These are phyloP conservation scores for Ogataea chonburiensis DNA, from an alignment of 805 yeast genomes.

Conservation along the genomic window DNA sequence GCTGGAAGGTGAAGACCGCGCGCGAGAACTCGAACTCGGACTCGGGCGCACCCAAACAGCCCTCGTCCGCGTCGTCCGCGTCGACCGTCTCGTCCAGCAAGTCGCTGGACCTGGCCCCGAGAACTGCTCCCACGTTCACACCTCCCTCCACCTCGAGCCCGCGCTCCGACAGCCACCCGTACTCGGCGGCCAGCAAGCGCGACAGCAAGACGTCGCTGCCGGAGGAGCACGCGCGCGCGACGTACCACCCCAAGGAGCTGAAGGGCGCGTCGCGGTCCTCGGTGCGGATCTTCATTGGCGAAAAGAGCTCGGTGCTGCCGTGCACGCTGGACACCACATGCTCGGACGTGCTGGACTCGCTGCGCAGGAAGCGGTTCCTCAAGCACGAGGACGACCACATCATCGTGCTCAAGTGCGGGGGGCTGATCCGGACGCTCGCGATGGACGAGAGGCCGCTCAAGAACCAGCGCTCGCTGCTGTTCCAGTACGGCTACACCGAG, in stretches of 20 bases:
- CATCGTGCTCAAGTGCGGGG: constrained; percentile 73
- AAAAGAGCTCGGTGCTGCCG: constrained; percentile 76
- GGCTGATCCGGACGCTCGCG: constrained; percentile 68
- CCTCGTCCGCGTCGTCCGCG: constrained; percentile 15
- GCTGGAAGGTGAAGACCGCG: constrained; percentile 54
- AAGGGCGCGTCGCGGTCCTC: constrained; percentile 35
- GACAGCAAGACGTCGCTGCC: constrained; percentile 10
- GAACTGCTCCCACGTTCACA: constrained; percentile 15
- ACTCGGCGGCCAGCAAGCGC: constrained; percentile 8
- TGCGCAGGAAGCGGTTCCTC: constrained; percentile 76
- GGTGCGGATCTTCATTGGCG: constrained; percentile 76
- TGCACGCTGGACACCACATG: constrained; percentile 79
- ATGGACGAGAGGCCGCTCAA: constrained; percentile 73
- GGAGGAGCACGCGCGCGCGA: constrained; percentile 15
- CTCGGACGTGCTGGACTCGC: constrained; percentile 63
- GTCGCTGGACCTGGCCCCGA: constrained; percentile 16
- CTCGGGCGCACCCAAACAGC: constrained; percentile 19
- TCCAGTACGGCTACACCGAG: constrained; percentile 75
- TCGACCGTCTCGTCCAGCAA: constrained; percentile 13
- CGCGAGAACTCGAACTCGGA: constrained; percentile 12
- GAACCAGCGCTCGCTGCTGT: constrained; percentile 69
- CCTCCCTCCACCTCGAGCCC: constrained; percentile 13
- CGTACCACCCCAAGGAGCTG: constrained; percentile 24
- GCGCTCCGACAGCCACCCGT: constrained; percentile 3
- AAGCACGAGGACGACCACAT: constrained; percentile 71